Evolutionary conservation across 73 alveolate genomes (phyloP).

Genomic region (Halteria grandinella): DNA sequence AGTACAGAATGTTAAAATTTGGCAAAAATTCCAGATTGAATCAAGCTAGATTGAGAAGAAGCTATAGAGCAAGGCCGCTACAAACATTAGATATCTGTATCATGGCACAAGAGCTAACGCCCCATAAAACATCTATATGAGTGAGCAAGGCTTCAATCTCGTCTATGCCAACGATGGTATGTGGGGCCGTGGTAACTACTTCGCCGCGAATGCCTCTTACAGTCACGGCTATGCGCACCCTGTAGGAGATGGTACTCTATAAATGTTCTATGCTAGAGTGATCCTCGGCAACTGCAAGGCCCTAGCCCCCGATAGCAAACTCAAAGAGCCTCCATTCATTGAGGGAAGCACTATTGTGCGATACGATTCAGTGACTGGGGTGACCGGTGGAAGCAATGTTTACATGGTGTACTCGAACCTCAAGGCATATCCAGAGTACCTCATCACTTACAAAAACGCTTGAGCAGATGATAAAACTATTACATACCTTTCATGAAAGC

Average conservation of each 20-base stretch:
- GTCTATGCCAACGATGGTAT: constrained; percentile 44
- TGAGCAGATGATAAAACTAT: too few relatives aligned
- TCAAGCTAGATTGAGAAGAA: background rate
- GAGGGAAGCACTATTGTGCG: background rate
- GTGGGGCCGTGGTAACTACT: constrained; percentile 68
- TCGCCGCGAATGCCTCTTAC: constrained; percentile 46
- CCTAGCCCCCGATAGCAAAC: background rate
- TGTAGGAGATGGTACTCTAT: background rate
- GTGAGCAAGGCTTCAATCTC: constrained; percentile 60
- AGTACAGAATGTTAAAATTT: constrained; percentile 1
- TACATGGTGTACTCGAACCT: constrained; percentile 52
- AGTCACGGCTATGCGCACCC: background rate
- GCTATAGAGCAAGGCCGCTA: too few relatives aligned
- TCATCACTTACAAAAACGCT: constrained; percentile 59
- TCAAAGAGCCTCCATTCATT: constrained; percentile 50
- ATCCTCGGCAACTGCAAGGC: background rate
- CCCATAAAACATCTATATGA: constrained; percentile 5
- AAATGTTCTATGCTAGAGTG: constrained; percentile 42
- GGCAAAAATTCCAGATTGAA: constrained; percentile 23
- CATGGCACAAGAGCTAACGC: constrained; percentile 39
- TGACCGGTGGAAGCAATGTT: constrained; percentile 39
- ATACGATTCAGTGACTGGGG: constrained; percentile 51
- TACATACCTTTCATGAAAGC: too few relatives aligned
- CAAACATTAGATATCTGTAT: constrained; percentile 1
- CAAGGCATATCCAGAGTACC: constrained; percentile 63